Conservation (phyloP, 2,329 filamentous ascomycete species). For the Sporothrix humicola region DNA sequence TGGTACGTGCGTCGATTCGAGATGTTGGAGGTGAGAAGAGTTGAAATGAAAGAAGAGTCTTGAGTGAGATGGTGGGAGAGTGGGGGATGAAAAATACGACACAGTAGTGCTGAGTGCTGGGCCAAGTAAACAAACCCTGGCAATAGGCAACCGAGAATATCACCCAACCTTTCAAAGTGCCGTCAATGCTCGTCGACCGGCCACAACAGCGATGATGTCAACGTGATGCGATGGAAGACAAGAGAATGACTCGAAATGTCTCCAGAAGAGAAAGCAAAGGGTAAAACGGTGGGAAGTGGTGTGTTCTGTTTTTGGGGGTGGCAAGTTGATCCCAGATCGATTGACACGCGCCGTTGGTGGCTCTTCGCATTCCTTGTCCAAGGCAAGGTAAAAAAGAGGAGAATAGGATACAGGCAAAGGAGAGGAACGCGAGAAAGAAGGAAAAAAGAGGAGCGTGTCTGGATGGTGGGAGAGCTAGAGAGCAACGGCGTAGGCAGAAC, state of each 20-base stretch:
- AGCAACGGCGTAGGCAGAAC: background rate
- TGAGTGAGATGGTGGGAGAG: background rate
- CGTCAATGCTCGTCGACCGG: background rate
- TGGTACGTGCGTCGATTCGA: background rate
- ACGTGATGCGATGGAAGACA: background rate
- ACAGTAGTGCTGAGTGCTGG: background rate
- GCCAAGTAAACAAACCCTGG: constrained; percentile 26
- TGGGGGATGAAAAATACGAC: constrained; percentile 14
- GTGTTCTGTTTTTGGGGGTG: background rate
- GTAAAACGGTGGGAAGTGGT: background rate
- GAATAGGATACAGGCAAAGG: background rate
- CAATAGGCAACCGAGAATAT: constrained; percentile 1
- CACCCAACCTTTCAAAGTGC: background rate
- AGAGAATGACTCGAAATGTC: background rate
- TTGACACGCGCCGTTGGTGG: constrained; percentile 13
- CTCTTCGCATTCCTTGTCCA: constrained; percentile 20
- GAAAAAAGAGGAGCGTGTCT: background rate
- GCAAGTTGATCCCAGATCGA: constrained; percentile 11
- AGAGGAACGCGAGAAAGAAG: background rate
- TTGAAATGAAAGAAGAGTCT: background rate
- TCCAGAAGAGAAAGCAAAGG: background rate
- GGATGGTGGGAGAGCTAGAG: background rate
- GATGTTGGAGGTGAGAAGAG: background rate
- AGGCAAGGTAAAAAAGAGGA: constrained; percentile 5
- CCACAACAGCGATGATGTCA: constrained; percentile 17